phyloP scores from a whole-genome alignment of 2,329 filamentous ascomycete species.

The Epichloe glyceriae region DNA sequence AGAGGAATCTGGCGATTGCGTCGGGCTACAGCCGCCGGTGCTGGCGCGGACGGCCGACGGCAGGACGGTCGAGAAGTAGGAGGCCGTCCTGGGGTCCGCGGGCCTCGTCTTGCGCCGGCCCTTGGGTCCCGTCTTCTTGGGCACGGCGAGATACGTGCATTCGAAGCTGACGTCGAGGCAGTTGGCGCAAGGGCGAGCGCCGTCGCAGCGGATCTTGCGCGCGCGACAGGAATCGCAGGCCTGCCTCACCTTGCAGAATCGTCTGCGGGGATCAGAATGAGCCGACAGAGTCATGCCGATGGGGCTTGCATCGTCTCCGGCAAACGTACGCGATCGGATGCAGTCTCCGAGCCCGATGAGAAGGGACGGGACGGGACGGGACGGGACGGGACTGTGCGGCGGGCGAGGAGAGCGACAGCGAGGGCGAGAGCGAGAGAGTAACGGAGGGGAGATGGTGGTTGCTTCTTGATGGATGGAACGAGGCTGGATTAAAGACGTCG shows the following conservation, averaged over 20 bases:
- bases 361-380: background rate
- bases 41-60: conserved; percentile 1
- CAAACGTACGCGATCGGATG: background rate
- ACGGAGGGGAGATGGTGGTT: background rate
- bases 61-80: conserved; percentile 2
- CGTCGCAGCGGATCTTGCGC: conserved; percentile 19
- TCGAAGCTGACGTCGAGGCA: conserved; percentile 9
- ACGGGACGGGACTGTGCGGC: background rate
- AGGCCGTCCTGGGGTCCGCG: background rate
- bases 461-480: background rate
- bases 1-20: background rate
- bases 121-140: conserved; percentile 19
- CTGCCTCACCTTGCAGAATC: conserved; percentile 13
- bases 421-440: background rate
- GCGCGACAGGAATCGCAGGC: conserved; percentile 19
- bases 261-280: conserved; percentile 1
- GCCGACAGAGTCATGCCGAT: conserved; percentile 2
- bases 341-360: too few species aligned
- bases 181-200: conserved; percentile 14
- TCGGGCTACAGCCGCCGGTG: background rate
- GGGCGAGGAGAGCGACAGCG: background rate
- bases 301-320: conserved; percentile 1
- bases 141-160: conserved; percentile 19
- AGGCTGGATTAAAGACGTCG: background rate
- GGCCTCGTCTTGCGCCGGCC: conserved; percentile 7